These are phyloP conservation scores for Lentinus polychrous DNA, from an alignment of 1,284 basidiomycete genomes.

Conservation along the genomic window DNA sequence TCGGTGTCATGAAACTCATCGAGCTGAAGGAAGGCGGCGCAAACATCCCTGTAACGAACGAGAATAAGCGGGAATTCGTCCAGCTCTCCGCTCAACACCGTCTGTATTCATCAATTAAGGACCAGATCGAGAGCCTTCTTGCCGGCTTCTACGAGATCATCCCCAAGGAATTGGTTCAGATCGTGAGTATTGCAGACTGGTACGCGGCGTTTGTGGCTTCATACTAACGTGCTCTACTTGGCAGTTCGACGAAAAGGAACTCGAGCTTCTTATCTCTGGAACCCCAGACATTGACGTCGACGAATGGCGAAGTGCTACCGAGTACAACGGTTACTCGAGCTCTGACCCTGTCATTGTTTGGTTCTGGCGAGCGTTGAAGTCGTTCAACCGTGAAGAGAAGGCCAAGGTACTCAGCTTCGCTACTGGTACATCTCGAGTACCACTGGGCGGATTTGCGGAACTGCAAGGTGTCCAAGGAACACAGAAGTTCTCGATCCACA, in stretches of 20 bases:
- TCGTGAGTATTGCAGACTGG: constrained; percentile 40
- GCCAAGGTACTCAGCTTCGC: constrained; percentile 97
- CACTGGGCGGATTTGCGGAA: constrained; percentile 88
- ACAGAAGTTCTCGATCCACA: constrained; percentile 95
- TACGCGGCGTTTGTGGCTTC: not conserved
- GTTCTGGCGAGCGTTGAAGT: constrained; percentile 99
- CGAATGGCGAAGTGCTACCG: constrained; percentile 94
- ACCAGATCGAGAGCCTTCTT: constrained; percentile 91
- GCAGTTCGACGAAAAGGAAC: constrained; percentile 95
- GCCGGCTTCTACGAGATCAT: constrained; percentile 96
- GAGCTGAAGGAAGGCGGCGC: constrained; percentile 83
- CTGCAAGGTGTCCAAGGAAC: constrained; percentile 92
- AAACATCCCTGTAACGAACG: constrained; percentile 81
- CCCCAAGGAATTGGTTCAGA: constrained; percentile 77
- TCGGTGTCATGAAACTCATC: constrained; percentile 83
- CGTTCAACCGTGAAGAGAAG: constrained; percentile 94
- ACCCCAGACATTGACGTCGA: constrained; percentile 99
- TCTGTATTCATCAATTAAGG: constrained; percentile 89
- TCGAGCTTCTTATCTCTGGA: constrained; percentile 96
- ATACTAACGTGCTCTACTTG: constrained; percentile 25
- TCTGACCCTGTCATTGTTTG: constrained; percentile 94
- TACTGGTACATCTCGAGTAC: constrained; percentile 91
- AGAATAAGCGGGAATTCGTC: constrained; percentile 96
- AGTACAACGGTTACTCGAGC: constrained; percentile 81
- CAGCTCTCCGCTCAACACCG: constrained; percentile 89